Evolutionary conservation across 2,329 filamentous ascomycete genomes (phyloP), one percentile per base, ranked within the genome.

Genomic region (Exophiala oligosperma): DNA sequence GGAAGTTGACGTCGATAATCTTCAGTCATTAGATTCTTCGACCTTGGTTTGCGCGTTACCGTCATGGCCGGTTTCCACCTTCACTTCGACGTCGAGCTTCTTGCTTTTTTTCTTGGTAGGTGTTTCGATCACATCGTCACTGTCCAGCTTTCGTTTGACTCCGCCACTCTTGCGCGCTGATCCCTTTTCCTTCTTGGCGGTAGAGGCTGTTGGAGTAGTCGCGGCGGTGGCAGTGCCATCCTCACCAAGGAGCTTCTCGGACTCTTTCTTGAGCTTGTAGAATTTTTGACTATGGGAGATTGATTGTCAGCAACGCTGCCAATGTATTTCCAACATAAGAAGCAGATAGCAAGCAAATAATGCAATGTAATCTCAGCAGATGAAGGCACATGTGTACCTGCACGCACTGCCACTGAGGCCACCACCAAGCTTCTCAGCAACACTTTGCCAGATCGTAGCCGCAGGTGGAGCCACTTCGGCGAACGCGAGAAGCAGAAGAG

Each of bases 191-290:
- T 29, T 24, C 49, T 57, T 57, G 37, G 53, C 7, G 37, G 50
- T 17, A 29, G 55, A 53, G 12, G 59, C 24, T 11, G 44, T 54
- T 47, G 38, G 46, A 12, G 47, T 14, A 8, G 60, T 32, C 11
- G 49, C 48, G 14, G 29, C 32, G 21, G 47, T 23, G 21, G 41
- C 50, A 28, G 23, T 17, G 32, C 35, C 57, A 43, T 52, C 56
- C 17, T 52, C 55, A n/a, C 32, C 40, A 12, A 62, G 57, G 2
- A 64, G 49, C 21, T 57, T 59, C 32, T 66, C 65, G 7, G 61
- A 53, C 29, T 65, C 65, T 32, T 56, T 62, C 61, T 66, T 67
- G 7, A 67, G 53, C 52, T 66, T 67, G 62, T 65, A 67, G 62
- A 66, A 67, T 37, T 64, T 66, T 47, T 67, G 65, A 14, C 65